These are phyloP conservation scores for Colletotrichum sidae DNA, from an alignment of 2,329 filamentous ascomycete species.

Conservation along the genomic window DNA sequence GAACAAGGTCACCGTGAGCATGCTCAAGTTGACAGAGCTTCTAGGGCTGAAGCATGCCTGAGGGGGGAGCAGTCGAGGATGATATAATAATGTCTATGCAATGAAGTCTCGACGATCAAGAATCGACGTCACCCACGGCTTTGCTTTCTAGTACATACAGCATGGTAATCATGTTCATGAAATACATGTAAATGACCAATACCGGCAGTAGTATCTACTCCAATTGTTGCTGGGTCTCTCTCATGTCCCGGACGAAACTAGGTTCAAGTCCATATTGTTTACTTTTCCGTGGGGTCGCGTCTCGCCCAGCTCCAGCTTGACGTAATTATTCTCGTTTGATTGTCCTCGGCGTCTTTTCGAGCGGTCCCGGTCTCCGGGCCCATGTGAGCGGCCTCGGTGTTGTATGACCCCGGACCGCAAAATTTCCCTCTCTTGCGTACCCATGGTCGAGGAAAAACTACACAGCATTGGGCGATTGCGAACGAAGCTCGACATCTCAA, in stretches of 20 bases:
- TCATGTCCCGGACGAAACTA: not conserved
- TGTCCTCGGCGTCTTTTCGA: not conserved
- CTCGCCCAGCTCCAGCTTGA: not conserved
- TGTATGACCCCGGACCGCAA: no score
- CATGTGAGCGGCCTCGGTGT: not conserved
- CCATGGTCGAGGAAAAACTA: no score
- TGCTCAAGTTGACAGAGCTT: slow-evolving; percentile 45
- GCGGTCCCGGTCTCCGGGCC: not conserved
- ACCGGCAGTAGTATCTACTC: not conserved
- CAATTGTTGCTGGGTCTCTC: not conserved
- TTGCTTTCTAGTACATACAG: not conserved
- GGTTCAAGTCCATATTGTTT: not conserved
- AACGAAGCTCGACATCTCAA: no score
- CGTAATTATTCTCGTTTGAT: not conserved
- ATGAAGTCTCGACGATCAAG: not conserved
- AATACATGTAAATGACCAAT: not conserved
- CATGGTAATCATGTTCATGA: not conserved
- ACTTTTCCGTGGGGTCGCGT: not conserved
- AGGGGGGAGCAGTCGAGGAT: not conserved
- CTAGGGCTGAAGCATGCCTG: slow-evolving; percentile 32
- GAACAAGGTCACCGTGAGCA: slow-evolving; percentile 55
- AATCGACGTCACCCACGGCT: not conserved
- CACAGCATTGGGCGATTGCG: not conserved
- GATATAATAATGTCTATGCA: not conserved
- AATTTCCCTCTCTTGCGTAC: not conserved